These are phyloP conservation scores for Arthrobotrys sphaeroides DNA, from an alignment of 2,329 filamentous ascomycete genomes.

Conservation along the genomic window DNA sequence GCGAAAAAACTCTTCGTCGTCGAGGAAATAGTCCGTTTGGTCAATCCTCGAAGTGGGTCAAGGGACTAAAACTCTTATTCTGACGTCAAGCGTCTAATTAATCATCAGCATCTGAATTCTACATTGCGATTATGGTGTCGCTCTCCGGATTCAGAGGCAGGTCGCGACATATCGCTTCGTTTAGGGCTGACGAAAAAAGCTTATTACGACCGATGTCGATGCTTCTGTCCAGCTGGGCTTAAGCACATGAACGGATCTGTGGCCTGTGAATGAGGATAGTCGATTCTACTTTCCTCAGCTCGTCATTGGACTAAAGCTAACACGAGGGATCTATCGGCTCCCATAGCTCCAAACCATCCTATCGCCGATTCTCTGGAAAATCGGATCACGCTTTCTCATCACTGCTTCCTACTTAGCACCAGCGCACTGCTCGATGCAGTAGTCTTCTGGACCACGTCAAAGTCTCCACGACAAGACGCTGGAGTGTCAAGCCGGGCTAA, in stretches of 20 bases:
- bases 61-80: slow-evolving; percentile 45
- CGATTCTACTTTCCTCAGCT: neutral
- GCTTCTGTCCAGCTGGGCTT: neutral
- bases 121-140: neutral
- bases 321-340: neutral
- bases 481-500: slow-evolving; percentile 27
- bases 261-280: neutral
- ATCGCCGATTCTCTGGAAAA: slow-evolving; percentile 27
- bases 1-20: slow-evolving; percentile 1
- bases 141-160: slow-evolving; percentile 27
- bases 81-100: slow-evolving; percentile 34
- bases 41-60: slow-evolving; percentile 29
- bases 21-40: slow-evolving; percentile 38
- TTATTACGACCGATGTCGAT: neutral
- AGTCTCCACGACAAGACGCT: slow-evolving; percentile 38
- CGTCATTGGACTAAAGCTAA: no score
- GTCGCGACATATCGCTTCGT: neutral
- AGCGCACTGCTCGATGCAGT: slow-evolving; percentile 34
- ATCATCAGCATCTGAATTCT: neutral
- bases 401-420: slow-evolving; percentile 47
- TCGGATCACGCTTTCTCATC: slow-evolving; percentile 27
- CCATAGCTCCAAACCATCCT: slow-evolving; percentile 21
- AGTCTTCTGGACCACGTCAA: slow-evolving; percentile 51
- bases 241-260: neutral
- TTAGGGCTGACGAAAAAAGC: slow-evolving; percentile 12